Evolutionary conservation across 495 filamentous ascomycete species (phyloP).

Genomic region (Podospora pseudopauciseta): DNA sequence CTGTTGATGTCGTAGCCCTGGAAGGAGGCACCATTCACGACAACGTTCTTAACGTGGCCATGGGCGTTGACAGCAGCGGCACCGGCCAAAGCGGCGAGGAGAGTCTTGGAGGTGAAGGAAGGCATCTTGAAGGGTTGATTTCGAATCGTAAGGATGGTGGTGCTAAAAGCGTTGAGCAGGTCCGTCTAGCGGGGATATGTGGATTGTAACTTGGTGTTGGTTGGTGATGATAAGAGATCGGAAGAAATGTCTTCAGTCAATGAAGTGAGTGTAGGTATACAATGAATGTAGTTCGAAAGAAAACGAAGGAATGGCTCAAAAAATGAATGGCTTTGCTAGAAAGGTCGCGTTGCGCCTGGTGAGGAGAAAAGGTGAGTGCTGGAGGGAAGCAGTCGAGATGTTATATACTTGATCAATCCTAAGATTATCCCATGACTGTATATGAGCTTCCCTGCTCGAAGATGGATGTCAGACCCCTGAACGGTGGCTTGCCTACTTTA

Average conservation of each 20-base stretch:
- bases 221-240: constrained; percentile 3
- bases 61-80: constrained; percentile 56
- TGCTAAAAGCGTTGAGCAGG: constrained; percentile 10
- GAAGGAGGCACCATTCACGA: constrained; percentile 55
- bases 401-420: constrained; percentile 13
- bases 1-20: constrained; percentile 36
- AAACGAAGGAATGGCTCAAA: constrained; percentile 18
- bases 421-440: not conserved
- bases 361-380: constrained; percentile 10
- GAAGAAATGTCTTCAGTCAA: constrained; percentile 32
- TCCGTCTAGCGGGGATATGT: constrained; percentile 27
- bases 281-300: constrained; percentile 15
- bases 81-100: constrained; percentile 46
- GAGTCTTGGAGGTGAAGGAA: constrained; percentile 27
- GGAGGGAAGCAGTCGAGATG: constrained; percentile 1
- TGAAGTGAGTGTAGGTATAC: constrained; percentile 26
- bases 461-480: constrained; percentile 1
- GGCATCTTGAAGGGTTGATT: constrained; percentile 26
- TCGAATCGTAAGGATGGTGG: not conserved
- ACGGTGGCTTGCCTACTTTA: constrained; percentile 1
- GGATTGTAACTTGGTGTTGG: constrained; percentile 9
- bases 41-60: constrained; percentile 57
- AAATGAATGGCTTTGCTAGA: constrained; percentile 22
- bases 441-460: not conserved
- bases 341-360: constrained; percentile 23